Percentiles rank a stretch among this genome's conserved stretches.
Evolutionary conservation across 1,284 basidiomycete genomes (phyloP).

Genomic region (Peniophora sp.): DNA sequence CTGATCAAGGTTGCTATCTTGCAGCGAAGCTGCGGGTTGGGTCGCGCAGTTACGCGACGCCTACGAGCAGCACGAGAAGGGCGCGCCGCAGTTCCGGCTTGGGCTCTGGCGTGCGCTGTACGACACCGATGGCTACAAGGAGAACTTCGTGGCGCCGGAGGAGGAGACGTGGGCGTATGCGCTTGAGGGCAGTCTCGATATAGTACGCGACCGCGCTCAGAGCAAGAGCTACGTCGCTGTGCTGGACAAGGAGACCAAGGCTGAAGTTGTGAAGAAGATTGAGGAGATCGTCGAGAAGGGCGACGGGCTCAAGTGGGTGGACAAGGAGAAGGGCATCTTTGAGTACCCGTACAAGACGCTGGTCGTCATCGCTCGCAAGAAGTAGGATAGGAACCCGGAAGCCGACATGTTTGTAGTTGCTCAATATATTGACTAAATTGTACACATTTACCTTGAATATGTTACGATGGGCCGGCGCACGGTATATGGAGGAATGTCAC

Average conservation of each 20-base stretch:
- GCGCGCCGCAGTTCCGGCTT: conserved; percentile 68
- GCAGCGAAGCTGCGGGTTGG: conserved; percentile 56
- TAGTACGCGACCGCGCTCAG: conserved; percentile 48
- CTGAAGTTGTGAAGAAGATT: conserved; percentile 38
- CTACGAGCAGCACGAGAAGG: conserved; percentile 57
- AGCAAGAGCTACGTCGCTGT: conserved; percentile 73
- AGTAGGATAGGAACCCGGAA: conserved; percentile 14
- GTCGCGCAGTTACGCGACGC: conserved; percentile 59
- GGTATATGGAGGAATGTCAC: too few relatives aligned
- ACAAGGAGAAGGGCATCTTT: conserved; percentile 39
- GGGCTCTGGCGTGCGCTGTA: conserved; percentile 63
- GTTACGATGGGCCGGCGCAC: too few relatives aligned
- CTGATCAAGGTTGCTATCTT: neutral
- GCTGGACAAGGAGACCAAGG: conserved; percentile 45
- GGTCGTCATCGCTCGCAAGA: conserved; percentile 33
- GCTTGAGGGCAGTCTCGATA: conserved; percentile 40
- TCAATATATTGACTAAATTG: too few relatives aligned
- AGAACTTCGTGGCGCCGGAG: conserved; percentile 42
- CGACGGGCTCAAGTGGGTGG: conserved; percentile 38
- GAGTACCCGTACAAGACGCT: conserved; percentile 48
- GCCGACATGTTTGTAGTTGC: too few relatives aligned
- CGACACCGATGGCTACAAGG: conserved; percentile 43
- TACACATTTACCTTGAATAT: too few relatives aligned
- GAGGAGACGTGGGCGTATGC: conserved; percentile 46
- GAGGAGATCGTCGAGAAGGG: conserved; percentile 38